These are phyloP conservation scores for Arthroderma sp. DNA, from an alignment of 2,329 filamentous ascomycete genomes.

Conservation along the genomic window DNA sequence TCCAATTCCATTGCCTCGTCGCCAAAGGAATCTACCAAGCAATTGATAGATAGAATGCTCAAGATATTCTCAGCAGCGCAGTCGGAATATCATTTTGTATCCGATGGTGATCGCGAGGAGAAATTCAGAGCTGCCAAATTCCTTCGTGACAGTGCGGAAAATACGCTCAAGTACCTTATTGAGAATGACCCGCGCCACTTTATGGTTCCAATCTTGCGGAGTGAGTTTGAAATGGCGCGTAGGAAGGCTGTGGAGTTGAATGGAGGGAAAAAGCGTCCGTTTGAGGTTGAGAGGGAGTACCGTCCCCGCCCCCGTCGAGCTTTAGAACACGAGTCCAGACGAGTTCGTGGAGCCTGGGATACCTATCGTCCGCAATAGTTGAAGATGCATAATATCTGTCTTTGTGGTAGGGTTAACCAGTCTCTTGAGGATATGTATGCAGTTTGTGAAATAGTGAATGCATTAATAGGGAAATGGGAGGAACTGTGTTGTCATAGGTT, in stretches of 20 bases:
- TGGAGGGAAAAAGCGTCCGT: slow-evolving; percentile 4
- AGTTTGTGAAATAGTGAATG: too few relatives aligned
- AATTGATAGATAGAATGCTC: background rate
- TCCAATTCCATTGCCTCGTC: background rate
- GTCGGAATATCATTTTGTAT: slow-evolving; percentile 22
- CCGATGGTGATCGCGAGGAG: slow-evolving; percentile 13
- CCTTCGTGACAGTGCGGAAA: slow-evolving; percentile 33
- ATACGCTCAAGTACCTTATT: slow-evolving; percentile 23
- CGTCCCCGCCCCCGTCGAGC: too few relatives aligned
- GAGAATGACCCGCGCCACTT: slow-evolving; percentile 15
- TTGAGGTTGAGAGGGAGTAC: background rate
- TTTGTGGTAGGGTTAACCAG: too few relatives aligned
- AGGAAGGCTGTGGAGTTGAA: slow-evolving; percentile 22
- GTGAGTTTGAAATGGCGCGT: slow-evolving; percentile 21
- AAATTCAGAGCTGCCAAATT: slow-evolving; percentile 23
- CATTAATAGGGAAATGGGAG: too few relatives aligned
- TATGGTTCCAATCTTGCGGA: slow-evolving; percentile 21
- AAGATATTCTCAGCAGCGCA: slow-evolving; percentile 24
- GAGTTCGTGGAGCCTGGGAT: too few relatives aligned
- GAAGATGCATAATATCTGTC: too few relatives aligned
- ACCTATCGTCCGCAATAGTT: too few relatives aligned
- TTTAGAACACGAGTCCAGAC: too few relatives aligned
- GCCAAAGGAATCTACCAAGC: background rate
- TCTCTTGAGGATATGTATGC: too few relatives aligned
- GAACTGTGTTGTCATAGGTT: too few relatives aligned